Evolutionary conservation across 164 flowering plant genomes (phyloP), one percentile per base, ranked within the genome.

Genomic region (Vitis rupestris): DNA sequence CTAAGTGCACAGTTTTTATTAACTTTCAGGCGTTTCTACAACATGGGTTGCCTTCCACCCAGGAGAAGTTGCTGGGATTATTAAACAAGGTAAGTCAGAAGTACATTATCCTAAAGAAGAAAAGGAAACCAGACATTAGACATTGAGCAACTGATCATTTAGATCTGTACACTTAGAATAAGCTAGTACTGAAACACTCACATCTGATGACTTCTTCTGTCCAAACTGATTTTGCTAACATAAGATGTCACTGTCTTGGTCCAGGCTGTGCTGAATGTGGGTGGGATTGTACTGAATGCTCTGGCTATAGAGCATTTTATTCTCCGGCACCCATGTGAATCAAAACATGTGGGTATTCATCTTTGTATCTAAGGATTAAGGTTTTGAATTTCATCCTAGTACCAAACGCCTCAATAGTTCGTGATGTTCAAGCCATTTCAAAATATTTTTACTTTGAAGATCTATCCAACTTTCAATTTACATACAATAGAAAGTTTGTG

Each of bases 241-340:
- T 62, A 44, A 55, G 29, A 54, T 44, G 14, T 16, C 16, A 48
- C 4, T 30, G 44, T 37, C 59, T 27, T 77, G 47, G 19, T 56
- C 29, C 87, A 93, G 98, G 97, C 97, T 77, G 85, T 78, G 15
- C 58, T 92, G 8, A 89, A 90, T 72, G 97, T 92, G n/a, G 97
- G 97, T 13, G 97, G 97, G 9, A 81, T 88, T 71, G 87, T 92
- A 61, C 80, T 92, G 50, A 92, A 94, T 70, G 92, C 91, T 58
- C 73, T 92, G 67, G 97, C 92, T 2, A 94, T 94, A 19, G 97
- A 92, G 75, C 97, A 92, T 78, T 92, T 86, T 74, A 92, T 94
- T 74, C 95, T 94, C 49, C 82, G 98, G 56, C 88, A 84, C 81
- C 91, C 97, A 65, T 65, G 73, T 61, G 87, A 85, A 66, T 64